Evolutionary conservation across 2,329 filamentous ascomycete species (phyloP), one percentile per base, ranked within the genome.

Genomic region (Thermoascus crustaceus): DNA sequence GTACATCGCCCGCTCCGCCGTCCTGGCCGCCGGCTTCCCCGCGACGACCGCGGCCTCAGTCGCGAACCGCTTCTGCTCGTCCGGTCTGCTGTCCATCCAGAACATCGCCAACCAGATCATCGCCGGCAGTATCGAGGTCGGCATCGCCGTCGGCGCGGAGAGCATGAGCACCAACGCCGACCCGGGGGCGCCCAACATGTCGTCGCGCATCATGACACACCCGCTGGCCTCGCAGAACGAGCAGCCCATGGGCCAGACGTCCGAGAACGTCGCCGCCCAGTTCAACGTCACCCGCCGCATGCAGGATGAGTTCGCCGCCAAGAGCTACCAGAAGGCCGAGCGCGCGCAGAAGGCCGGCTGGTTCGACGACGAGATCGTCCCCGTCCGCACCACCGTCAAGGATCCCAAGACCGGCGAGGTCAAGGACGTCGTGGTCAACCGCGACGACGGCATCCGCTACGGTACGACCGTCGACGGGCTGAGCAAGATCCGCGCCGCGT

Each of bases 91-190:
- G 60, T 86, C 88, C 13, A 85, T 84, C 54, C 82, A 91, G 45
- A 88, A 94, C 57, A 80, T 95, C 50, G 88, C 87, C 45, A 93
- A 94, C 69, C 84, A 86, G 57, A 95, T 95, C 67, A 77, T 74
- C 49, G 59, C 77, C 8, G 88, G 88, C 53, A 93, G 91, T 75
- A 95, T 95, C 55, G 87, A 94, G 53, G 65, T 95, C 37, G 88
- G 88, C 48, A 77, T 95, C 47, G 88, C 86, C 38, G 85, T 87
- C 5, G 88, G 88, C 47, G 86, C 91, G 7, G 88, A 95, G 75
- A 89, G 82, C 69, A 95, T 95, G 88, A 85, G 78, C 58, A 73
- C 72, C 37, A 82, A 93, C 55, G 89, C 94, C 58, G 88, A 88
- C 25, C 84, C 85, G 17, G 70, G 69, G 17, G 86, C 88, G 39